A percentile compares a stretch with the other conserved stretches of the same genome.
Evolutionary conservation across 306 rosid genomes (phyloP).

Genomic region (Parietaria judaica): DNA sequence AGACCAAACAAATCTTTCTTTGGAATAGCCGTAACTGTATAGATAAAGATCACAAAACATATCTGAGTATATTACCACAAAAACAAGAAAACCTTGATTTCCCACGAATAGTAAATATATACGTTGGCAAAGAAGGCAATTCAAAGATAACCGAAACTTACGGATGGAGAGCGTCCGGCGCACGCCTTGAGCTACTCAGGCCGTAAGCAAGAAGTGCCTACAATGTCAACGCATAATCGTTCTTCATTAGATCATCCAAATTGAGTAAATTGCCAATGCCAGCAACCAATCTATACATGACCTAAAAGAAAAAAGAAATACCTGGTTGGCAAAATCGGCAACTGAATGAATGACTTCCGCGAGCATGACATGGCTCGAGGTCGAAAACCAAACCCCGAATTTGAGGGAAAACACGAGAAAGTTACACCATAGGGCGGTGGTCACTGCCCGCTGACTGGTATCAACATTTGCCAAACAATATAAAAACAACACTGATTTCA

Average conservation of each 20-base stretch:
- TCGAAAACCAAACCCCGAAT: slow-evolving; percentile 71
- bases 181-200: slow-evolving; percentile 93
- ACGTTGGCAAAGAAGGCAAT: background rate
- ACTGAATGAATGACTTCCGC: slow-evolving; percentile 89
- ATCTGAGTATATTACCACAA: background rate
- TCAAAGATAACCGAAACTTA: slow-evolving; percentile 36
- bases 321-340: slow-evolving; percentile 98
- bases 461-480: slow-evolving; percentile 11
- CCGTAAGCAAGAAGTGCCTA: slow-evolving; percentile 98
- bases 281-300: background rate
- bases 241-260: slow-evolving; percentile 13
- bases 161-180: slow-evolving; percentile 98
- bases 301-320: slow-evolving; percentile 2
- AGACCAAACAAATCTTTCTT: slow-evolving; percentile 99
- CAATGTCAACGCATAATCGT: slow-evolving; percentile 35
- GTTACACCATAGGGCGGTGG: slow-evolving; percentile 96
- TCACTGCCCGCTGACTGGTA: slow-evolving; percentile 86
- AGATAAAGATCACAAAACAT: slow-evolving; percentile 13
- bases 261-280: background rate
- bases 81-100: background rate
- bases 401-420: slow-evolving; percentile 97
- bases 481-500: background rate
- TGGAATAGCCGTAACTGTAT: slow-evolving; percentile 90
- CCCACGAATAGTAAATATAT: too few species aligned
- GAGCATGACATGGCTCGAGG: slow-evolving; percentile 89